Conservation (phyloP, 306 rosid species). For the Castanopsis chinensis region DNA sequence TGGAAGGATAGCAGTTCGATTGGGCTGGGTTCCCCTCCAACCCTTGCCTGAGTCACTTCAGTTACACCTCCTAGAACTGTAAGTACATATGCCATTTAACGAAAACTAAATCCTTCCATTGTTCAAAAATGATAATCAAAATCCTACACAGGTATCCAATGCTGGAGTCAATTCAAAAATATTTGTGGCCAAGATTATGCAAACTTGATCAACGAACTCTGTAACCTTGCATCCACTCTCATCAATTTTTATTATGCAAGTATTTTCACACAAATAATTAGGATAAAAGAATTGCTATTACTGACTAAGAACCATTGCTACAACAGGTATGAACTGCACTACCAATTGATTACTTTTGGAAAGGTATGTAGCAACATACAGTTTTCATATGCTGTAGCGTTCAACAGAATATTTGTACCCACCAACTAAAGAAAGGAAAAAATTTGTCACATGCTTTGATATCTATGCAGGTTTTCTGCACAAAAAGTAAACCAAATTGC, state of each 20-base stretch:
- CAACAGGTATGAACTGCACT: constrained; percentile 89
- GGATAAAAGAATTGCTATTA: constrained; percentile 16
- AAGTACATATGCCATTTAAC: constrained; percentile 30
- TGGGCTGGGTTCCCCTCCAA: constrained; percentile 97
- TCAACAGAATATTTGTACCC: neutral
- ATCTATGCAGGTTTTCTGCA: constrained; percentile 82
- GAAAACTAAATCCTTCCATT: neutral
- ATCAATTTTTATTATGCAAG: neutral
- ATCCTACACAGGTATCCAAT: constrained; percentile 70
- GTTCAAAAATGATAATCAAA: constrained; percentile 31
- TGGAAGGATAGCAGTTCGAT: constrained; percentile 97
- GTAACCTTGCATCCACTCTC: constrained; percentile 43
- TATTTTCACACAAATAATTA: neutral
- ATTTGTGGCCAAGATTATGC: constrained; percentile 98
- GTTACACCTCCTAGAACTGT: constrained; percentile 85
- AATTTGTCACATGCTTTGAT: constrained; percentile 22
- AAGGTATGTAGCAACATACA: constrained; percentile 49
- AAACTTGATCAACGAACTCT: constrained; percentile 88
- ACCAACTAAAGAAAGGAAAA: constrained; percentile 16
- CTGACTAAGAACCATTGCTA: constrained; percentile 30
- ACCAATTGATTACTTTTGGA: constrained; percentile 96
- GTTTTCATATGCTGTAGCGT: constrained; percentile 4
- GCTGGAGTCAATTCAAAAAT: constrained; percentile 88
- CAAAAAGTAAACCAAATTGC: constrained; percentile 89
- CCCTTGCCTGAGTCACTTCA: constrained; percentile 93